Evolutionary conservation across 1,284 basidiomycete genomes (phyloP).

Genomic region (Sanghuangporus weigelae): DNA sequence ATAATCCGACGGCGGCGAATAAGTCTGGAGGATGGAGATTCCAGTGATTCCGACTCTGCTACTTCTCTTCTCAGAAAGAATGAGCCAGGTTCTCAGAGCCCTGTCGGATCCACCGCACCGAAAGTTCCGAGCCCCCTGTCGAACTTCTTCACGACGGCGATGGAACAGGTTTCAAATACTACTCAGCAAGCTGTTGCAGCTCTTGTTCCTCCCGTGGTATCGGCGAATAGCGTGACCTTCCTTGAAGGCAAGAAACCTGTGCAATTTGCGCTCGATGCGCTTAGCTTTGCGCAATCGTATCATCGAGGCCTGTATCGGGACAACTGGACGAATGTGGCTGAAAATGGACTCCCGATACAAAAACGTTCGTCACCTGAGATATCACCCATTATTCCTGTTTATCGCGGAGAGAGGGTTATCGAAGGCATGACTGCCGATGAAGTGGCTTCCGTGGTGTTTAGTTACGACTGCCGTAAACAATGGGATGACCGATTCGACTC

Average conservation of each 20-base stretch:
- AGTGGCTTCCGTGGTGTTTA: slow-evolving; percentile 66
- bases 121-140: slow-evolving; percentile 65
- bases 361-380: slow-evolving; percentile 74
- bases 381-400: slow-evolving; percentile 79
- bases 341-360: slow-evolving; percentile 78
- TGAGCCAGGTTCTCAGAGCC: slow-evolving; percentile 12
- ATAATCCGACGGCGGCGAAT: slow-evolving; percentile 62
- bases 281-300: slow-evolving; percentile 75
- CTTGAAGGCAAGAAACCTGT: slow-evolving; percentile 55
- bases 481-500: slow-evolving; percentile 87
- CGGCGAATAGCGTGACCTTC: slow-evolving; percentile 39
- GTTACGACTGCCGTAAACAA: slow-evolving; percentile 65
- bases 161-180: slow-evolving; percentile 65
- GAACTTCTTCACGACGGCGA: slow-evolving; percentile 67
- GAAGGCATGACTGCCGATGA: slow-evolving; percentile 95
- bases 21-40: slow-evolving; percentile 36
- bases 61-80: slow-evolving; percentile 18
- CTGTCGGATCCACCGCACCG: slow-evolving; percentile 42
- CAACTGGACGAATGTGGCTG: slow-evolving; percentile 80
- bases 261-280: slow-evolving; percentile 74
- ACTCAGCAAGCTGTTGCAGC: slow-evolving; percentile 71
- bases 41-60: slow-evolving; percentile 20
- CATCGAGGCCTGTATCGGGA: slow-evolving; percentile 58
- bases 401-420: slow-evolving; percentile 88
- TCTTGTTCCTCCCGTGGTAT: slow-evolving; percentile 50